A percentile compares a stretch with the other conserved stretches of the same genome.
phyloP scores from a whole-genome alignment of 768 basidiomycete genomes.

The Suillus variegatus region DNA sequence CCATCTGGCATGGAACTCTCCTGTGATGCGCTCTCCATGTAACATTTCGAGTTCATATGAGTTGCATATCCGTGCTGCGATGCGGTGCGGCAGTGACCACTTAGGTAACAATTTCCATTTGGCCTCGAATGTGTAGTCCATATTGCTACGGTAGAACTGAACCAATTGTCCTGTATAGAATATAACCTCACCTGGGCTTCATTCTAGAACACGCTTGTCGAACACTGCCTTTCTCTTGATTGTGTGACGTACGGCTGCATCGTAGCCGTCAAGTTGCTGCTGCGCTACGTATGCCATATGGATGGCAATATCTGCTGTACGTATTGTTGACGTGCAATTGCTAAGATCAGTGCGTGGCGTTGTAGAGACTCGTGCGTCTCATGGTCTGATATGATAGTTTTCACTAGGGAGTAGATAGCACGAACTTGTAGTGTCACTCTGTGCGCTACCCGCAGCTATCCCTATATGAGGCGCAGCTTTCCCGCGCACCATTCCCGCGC shows the following conservation, averaged over 20 bases:
- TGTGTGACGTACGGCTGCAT: not conserved
- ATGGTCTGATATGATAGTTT: too few relatives aligned
- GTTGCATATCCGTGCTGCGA: not conserved
- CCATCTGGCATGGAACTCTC: not conserved
- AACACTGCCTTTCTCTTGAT: constrained; percentile 27
- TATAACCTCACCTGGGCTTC: constrained; percentile 17
- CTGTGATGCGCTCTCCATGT: accelerated
- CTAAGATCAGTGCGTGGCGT: too few relatives aligned
- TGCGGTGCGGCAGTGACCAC: constrained; percentile 31
- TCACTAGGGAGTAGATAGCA: too few relatives aligned
- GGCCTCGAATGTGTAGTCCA: constrained; percentile 27
- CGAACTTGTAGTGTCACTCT: too few relatives aligned
- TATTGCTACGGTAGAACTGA: constrained; percentile 29
- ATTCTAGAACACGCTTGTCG: constrained; percentile 21
- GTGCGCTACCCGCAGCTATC: too few relatives aligned
- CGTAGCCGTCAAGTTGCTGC: too few relatives aligned
- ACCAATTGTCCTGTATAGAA: constrained; percentile 32
- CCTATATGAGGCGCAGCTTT: too few relatives aligned
- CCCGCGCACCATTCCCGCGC: too few relatives aligned
- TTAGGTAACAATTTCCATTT: constrained; percentile 28
- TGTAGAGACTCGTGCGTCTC: too few relatives aligned
- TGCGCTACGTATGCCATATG: too few relatives aligned
- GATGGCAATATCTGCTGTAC: too few relatives aligned
- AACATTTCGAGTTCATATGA: accelerated
- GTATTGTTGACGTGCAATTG: too few relatives aligned